A percentile compares a stretch with the other conserved stretches of the same genome.
Conservation (phyloP, 352 stramenopile species). For the Thalassiosira hispida region DNA sequence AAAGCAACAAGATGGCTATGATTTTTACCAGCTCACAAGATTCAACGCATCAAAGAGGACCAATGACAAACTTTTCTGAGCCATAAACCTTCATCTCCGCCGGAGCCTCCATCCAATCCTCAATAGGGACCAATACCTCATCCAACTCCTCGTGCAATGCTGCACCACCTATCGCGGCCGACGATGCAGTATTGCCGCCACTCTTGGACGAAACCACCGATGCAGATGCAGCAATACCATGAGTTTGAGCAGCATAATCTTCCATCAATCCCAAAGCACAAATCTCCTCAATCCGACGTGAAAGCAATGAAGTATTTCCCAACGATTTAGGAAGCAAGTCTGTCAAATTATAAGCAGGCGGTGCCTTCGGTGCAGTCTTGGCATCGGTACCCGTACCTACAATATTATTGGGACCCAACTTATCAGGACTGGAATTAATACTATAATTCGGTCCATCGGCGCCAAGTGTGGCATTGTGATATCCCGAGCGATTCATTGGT, state of each 20-base stretch:
- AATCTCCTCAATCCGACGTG: constrained; percentile 73
- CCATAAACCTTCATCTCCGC: constrained; percentile 69
- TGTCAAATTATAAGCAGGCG: constrained; percentile 34
- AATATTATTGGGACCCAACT: constrained; percentile 7
- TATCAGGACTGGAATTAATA: not conserved
- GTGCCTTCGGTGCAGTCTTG: constrained; percentile 35
- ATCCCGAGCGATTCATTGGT: constrained; percentile 25
- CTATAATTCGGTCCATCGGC: constrained; percentile 32
- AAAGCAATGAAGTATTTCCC: constrained; percentile 51
- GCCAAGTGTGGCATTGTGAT: constrained; percentile 40
- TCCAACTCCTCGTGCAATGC: constrained; percentile 56
- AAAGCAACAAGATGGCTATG: too few relatives aligned
- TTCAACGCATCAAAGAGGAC: constrained; percentile 65
- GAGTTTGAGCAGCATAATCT: constrained; percentile 37
- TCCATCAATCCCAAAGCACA: constrained; percentile 65
- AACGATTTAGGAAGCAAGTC: constrained; percentile 71
- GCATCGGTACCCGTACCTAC: constrained; percentile 21
- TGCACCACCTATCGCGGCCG: not conserved
- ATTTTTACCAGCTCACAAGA: too few relatives aligned
- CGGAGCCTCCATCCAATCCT: constrained; percentile 81
- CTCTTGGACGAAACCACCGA: not conserved
- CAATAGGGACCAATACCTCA: constrained; percentile 69
- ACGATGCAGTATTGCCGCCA: not conserved
- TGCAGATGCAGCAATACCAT: not conserved
- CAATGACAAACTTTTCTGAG: constrained; percentile 70